Conservation (phyloP, 208 protist species). For the Leishmania gerbilli region DNA sequence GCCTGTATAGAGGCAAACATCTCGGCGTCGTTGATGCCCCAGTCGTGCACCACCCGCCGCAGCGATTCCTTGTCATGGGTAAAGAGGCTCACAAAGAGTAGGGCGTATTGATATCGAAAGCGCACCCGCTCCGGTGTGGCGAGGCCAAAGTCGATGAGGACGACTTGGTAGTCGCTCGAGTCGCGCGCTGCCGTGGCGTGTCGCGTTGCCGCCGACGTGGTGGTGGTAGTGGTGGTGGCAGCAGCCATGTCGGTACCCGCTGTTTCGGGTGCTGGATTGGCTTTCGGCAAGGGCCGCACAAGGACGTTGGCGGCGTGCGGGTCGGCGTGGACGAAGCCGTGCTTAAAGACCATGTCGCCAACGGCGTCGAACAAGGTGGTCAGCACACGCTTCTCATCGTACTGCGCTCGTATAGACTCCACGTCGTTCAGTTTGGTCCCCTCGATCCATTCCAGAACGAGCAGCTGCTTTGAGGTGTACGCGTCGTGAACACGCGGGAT, state of each 20-base stretch:
- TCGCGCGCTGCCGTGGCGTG: constrained; percentile 8
- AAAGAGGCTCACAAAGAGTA: constrained; percentile 81
- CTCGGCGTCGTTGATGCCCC: constrained; percentile 75
- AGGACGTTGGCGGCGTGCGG: constrained; percentile 94
- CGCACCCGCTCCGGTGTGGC: constrained; percentile 64
- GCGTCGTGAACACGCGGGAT: constrained; percentile 61
- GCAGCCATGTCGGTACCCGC: not conserved
- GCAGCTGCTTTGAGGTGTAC: constrained; percentile 65
- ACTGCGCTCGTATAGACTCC: constrained; percentile 50
- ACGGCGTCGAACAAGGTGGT: constrained; percentile 85
- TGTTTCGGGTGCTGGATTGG: not conserved
- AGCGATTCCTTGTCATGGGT: constrained; percentile 62
- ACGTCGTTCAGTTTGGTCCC: constrained; percentile 78
- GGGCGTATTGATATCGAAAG: constrained; percentile 82
- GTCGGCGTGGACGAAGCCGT: constrained; percentile 95
- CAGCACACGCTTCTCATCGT: constrained; percentile 52
- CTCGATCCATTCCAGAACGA: constrained; percentile 95
- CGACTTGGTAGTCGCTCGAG: constrained; percentile 51
- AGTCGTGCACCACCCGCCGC: constrained; percentile 47
- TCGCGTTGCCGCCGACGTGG: constrained; percentile 1
- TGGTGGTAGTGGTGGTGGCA: not conserved
- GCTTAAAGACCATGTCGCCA: constrained; percentile 94
- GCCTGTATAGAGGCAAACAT: constrained; percentile 80
- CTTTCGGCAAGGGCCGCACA: constrained; percentile 49
- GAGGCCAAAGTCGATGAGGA: constrained; percentile 84